phyloP scores from a whole-genome alignment of 306 rosid species.

The Gastrolobium bilobum region DNA sequence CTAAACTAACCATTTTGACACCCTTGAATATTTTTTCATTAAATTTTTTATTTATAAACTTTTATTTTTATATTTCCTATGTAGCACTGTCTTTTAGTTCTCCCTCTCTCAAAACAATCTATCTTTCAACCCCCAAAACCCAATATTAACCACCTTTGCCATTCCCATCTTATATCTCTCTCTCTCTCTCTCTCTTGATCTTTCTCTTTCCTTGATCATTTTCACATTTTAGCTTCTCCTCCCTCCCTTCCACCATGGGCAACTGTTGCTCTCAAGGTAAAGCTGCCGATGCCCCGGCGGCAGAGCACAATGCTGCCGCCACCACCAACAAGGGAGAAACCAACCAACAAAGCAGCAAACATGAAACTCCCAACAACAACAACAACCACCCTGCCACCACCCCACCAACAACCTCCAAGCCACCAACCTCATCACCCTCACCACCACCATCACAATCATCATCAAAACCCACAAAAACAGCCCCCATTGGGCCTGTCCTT shows the following conservation, averaged over 20 bases:
- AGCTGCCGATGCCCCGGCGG: slow-evolving; percentile 50
- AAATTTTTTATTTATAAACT: slow-evolving; percentile 3
- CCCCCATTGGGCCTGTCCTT: slow-evolving; percentile 66
- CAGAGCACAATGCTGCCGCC: neutral
- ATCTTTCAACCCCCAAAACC: slow-evolving; percentile 61
- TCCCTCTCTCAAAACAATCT: slow-evolving; percentile 35
- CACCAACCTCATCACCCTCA: slow-evolving; percentile 38
- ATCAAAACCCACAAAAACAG: slow-evolving; percentile 43
- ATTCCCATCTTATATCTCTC: slow-evolving; percentile 37
- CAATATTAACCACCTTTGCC: slow-evolving; percentile 52
- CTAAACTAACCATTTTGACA: slow-evolving; percentile 39
- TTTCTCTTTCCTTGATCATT: slow-evolving; percentile 30
- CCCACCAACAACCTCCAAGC: slow-evolving; percentile 27
- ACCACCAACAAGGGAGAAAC: slow-evolving; percentile 52
- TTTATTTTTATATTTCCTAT: neutral
- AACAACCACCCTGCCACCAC: neutral
- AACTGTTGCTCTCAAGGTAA: slow-evolving; percentile 88
- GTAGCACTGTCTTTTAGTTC: slow-evolving; percentile 8
- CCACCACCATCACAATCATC: slow-evolving; percentile 41
- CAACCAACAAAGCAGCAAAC: neutral
- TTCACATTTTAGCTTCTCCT: slow-evolving; percentile 6
- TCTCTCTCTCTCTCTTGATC: neutral
- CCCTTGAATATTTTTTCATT: slow-evolving; percentile 14
- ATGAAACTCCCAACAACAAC: neutral
- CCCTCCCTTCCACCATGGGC: slow-evolving; percentile 74